Base-by-base conservation (phyloP, 2,329 filamentous ascomycete species). In the Curvularia spicifera region DNA sequence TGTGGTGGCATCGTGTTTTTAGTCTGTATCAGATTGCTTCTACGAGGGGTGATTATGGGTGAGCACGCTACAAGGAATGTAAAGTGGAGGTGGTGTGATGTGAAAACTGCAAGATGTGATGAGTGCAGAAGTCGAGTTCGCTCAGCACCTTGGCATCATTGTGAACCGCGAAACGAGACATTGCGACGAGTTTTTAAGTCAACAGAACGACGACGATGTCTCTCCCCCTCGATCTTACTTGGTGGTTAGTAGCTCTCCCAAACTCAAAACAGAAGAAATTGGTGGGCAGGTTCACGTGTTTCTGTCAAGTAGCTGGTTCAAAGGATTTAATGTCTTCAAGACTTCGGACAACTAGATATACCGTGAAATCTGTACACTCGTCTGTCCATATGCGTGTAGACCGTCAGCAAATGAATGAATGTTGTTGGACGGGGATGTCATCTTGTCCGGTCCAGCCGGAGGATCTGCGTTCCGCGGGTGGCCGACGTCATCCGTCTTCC, bases 1-100 rank as follows among this genome's bases (percentile, higher is more conserved):
- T 87, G 85, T 13, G 49, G 26, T 33, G 24, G 24, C 47, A 50
- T 50, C 15, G 12, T 15, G 35, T 5, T n/a, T 29, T 10, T 22
- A 2, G 1, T 20, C 8, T 45, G 13, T 46, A n/a, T 7, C 12
- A 31, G 5, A 22, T n/a, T 10, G 12, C n/a, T 33, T 44, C 13
- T 46, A 18, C 8, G 6, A 46, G 2, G 2, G 9, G 18, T 13
- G 2, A 13, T 3, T 5, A 22, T 3, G 7, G n/a, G 5, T 18
- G n/a, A 45, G 43, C n/a, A 7, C 8, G n/a, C 26, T 33, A 31
- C 28, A 33, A 28, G 29, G 20, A 18, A 8, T 18, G 26, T 12
- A 5, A 9, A 3, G 26, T 31, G 26, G 15, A 31, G 26, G 15
- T 20, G 24, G 20, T 20, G 7, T 45, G 43, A 5, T 6, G 28